These are phyloP conservation scores for Carex pumila DNA, from an alignment of 176 grass and related monocot species.

Conservation along the genomic window DNA sequence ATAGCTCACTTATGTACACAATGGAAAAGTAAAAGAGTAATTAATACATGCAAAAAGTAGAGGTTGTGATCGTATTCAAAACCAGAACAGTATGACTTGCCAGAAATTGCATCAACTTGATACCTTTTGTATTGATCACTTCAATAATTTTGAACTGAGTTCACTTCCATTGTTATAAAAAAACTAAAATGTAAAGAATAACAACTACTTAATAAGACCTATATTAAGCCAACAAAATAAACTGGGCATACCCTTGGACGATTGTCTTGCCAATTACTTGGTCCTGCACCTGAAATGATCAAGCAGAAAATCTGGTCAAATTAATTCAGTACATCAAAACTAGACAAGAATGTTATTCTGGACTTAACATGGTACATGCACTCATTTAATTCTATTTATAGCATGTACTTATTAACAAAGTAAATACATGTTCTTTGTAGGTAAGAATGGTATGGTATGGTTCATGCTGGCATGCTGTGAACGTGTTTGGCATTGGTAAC, in stretches of 20 bases:
- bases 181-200: background rate
- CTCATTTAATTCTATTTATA: background rate
- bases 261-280: slow-evolving; percentile 6
- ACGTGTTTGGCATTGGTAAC: background rate
- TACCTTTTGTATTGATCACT: background rate
- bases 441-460: background rate
- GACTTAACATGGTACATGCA: background rate
- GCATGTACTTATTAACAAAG: background rate
- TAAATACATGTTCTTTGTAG: background rate
- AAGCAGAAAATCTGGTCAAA: background rate
- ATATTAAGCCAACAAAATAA: background rate
- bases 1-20: background rate
- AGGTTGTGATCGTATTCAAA: background rate
- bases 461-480: background rate
- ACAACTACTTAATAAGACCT: background rate
- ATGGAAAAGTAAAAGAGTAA: background rate
- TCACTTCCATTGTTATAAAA: background rate
- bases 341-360: background rate
- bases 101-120: background rate
- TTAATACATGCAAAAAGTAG: background rate
- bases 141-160: background rate
- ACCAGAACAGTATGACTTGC: background rate
- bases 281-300: background rate
- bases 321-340: background rate
- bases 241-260: background rate